Evolutionary conservation across 73 alveolate species (phyloP).

Genomic region (Blepharisma stoltei): DNA sequence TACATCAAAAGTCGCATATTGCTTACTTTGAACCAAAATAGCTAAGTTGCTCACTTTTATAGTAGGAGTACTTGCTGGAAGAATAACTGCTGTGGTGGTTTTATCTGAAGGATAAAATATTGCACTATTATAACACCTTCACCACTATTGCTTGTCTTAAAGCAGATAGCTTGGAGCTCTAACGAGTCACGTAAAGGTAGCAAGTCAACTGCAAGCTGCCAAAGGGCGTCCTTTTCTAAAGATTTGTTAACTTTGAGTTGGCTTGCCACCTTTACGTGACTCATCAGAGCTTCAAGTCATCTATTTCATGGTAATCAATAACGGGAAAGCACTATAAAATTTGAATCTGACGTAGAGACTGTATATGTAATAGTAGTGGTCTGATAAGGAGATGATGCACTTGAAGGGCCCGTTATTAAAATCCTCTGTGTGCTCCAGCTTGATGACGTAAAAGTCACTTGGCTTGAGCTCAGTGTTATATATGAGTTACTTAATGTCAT

Average conservation of each 20-base stretch:
- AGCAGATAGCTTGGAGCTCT: too few species aligned
- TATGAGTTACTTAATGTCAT: neutral
- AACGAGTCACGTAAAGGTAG: too few species aligned
- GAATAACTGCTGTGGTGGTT: neutral
- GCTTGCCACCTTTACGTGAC: too few species aligned
- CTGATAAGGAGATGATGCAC: neutral
- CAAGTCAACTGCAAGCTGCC: too few species aligned
- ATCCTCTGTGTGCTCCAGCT: neutral
- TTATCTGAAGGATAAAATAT: neutral
- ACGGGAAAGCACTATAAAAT: too few species aligned
- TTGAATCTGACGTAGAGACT: neutral
- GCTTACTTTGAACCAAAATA: neutral
- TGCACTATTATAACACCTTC: too few species aligned
- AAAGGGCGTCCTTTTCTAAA: too few species aligned
- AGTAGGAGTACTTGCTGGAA: neutral
- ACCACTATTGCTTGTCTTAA: too few species aligned
- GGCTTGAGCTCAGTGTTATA: neutral
- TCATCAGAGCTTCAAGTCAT: too few species aligned
- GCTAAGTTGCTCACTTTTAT: neutral
- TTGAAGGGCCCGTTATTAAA: neutral
- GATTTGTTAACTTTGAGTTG: too few species aligned
- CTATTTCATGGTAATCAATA: too few species aligned
- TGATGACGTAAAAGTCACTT: neutral
- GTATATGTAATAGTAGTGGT: neutral
- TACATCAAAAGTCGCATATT: neutral